Evolutionary conservation across 1,284 basidiomycete species (phyloP), one percentile per base, ranked within the genome.

Genomic region (Mycena sp.): DNA sequence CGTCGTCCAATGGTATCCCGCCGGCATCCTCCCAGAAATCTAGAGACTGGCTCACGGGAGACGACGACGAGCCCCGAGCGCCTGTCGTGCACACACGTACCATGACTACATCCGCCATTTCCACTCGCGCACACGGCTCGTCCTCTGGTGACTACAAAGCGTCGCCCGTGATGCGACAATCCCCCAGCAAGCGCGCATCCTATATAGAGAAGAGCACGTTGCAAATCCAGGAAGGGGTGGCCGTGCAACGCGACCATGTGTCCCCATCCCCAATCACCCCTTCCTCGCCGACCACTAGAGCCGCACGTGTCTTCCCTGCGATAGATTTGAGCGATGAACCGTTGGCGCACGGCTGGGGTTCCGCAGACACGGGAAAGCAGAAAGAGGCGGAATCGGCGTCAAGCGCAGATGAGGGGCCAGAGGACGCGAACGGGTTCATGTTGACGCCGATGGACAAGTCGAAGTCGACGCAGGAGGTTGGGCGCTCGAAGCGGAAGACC

Each of bases 41-140:
- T 21, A 30, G 50, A 67, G 91, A 93, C 71, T 92, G 91, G 91
- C 76, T 93, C 19, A 91, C 91, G 17, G 91, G 91, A 4, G 82
- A 83, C 46, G 84, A 85, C 41, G 76, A 81, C 82, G 79, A 79
- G 45, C 72, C 72, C 6, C 69, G 68, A 25, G 64, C 71, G 29
- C 65, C 61, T 29, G 46, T 63, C 43, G 65, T 64, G 1, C 65
- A 67, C 28, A 50, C 28, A 10, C 53, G 65, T 28, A 67, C 23
- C 2, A 58, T 61, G 32, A 67, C 65, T 3, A 58, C 58, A 12
- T 58, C 65, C 6, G 60, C 57, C 10, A 56, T 6, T 25, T 38
- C 53, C 9, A 41, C 35, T 1, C 54, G 55, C 11, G 10, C 50
- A 25, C 48, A 43, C 6, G 46, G 38, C 38, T 9, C 37, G 57